Evolutionary conservation across 768 basidiomycete species (phyloP).

Genomic region (Suillus weaverae): DNA sequence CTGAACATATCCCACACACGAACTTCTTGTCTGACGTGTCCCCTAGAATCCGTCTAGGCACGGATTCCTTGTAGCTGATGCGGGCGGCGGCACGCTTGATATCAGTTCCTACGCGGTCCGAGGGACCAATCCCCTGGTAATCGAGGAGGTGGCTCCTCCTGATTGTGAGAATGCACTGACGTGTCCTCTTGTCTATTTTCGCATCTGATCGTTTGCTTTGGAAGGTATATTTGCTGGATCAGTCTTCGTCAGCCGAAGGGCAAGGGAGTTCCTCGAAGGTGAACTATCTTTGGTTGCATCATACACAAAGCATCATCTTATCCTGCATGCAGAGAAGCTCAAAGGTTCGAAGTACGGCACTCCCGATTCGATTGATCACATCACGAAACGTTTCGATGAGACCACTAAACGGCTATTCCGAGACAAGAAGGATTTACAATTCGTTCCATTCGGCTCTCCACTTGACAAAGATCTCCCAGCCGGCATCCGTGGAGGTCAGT

Average conservation of each 20-base stretch:
- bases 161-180: conserved; percentile 54
- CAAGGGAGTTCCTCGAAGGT: conserved; percentile 74
- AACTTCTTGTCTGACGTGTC: conserved; percentile 9
- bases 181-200: conserved; percentile 5
- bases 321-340: conserved; percentile 57
- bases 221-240: conserved; percentile 82
- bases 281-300: conserved; percentile 10
- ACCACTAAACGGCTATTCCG: conserved; percentile 80
- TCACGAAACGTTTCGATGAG: conserved; percentile 79
- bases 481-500: conserved; percentile 70
- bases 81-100: conserved; percentile 80
- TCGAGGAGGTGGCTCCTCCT: conserved; percentile 82
- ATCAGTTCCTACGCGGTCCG: conserved; percentile 80
- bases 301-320: conserved; percentile 2
- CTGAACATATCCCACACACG: conserved; percentile 4
- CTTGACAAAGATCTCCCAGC: conserved; percentile 70
- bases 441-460: conserved; percentile 75
- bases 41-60: conserved; percentile 68
- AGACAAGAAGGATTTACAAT: conserved; percentile 65
- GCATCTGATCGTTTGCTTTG: conserved; percentile 2
- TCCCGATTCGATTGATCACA: conserved; percentile 71
- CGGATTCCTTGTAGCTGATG: conserved; percentile 79
- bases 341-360: conserved; percentile 72
- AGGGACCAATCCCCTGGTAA: conserved; percentile 66
- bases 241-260: conserved; percentile 77